Base-by-base conservation (phyloP, 2,329 filamentous ascomycete genomes). In the Fusarium veterinarium region DNA sequence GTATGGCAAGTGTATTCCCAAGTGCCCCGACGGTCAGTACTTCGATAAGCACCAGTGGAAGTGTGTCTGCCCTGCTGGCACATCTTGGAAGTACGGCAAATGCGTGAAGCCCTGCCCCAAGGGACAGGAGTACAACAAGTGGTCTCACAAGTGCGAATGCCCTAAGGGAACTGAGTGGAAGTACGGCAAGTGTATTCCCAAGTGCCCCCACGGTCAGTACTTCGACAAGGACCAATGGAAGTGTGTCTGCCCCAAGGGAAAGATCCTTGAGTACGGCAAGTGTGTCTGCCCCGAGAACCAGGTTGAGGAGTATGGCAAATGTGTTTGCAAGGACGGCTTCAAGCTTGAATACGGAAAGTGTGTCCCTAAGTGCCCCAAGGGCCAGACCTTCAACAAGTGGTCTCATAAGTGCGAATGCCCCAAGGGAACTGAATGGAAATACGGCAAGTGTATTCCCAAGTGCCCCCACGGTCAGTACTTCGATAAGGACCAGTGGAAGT, bases 291-390 rank as follows among this genome's bases (percentile, higher is more conserved):
- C 65, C n/a, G 28, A 51, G 20, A 52, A 58, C 30, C 60, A 49
- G 23, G 46, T 38, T 2, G 45, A 48, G 53, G 20, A 59, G 28
- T 59, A 59, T 12, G 55, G 44, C 35, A 64, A 59, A 37, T 64
- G 60, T 51, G 53, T 59, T 13, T 64, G 62, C 48, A 60, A 60
- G 58, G 58, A 60, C 2, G 58, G 58, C 31, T 60, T 64, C 33
- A 64, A 46, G 28, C 14, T 46, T 3, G 48, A 73, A 37, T 66
- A 73, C 20, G 67, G 61, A 3, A 63, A 72, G 48, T 73, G 70
- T 49, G 28, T 51, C 13, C 56, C 64, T 1, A 8, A 63, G 44
- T 70, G 67, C 17, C 60, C 68, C 12, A 20, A 48, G 13, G 64
- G 53, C 6, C 60, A 69, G 30, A 28, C 12, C 13, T 58, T 20